Conservation (phyloP, 805 yeast species). For the Nakazawaea peltata region DNA sequence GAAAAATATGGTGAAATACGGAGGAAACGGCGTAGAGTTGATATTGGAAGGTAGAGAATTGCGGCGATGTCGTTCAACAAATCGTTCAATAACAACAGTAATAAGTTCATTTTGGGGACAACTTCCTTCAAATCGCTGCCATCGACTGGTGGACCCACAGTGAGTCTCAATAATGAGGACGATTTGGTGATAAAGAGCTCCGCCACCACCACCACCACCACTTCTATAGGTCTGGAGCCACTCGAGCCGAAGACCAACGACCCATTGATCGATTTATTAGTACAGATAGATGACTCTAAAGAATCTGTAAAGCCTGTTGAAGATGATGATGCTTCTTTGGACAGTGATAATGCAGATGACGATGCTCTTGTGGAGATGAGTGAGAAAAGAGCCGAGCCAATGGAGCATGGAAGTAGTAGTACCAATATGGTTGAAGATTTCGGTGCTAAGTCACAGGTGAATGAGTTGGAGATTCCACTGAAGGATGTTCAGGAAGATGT, state of each 20-base stretch:
- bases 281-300: constrained; percentile 1
- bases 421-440: too few relatives aligned
- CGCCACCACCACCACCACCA: not conserved
- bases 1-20: too few relatives aligned
- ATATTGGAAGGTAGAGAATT: too few relatives aligned
- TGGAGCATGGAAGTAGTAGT: too few relatives aligned
- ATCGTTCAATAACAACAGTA: constrained; percentile 3
- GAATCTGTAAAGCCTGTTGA: not conserved
- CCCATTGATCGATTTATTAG: constrained; percentile 6
- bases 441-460: too few relatives aligned
- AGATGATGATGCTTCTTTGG: too few relatives aligned
- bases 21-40: too few relatives aligned
- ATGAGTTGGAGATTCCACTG: too few relatives aligned
- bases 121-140: constrained; percentile 5
- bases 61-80: constrained; percentile 7
- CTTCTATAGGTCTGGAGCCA: not conserved
- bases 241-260: not conserved
- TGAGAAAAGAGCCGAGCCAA: too few relatives aligned
- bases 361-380: too few relatives aligned
- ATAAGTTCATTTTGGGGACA: constrained; percentile 7
- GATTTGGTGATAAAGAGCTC: constrained; percentile 1
- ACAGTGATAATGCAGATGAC: too few relatives aligned
- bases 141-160: constrained; percentile 8
- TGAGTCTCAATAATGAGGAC: constrained; percentile 7
- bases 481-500: too few relatives aligned